Percentiles rank a stretch among this genome's conserved stretches.
Evolutionary conservation across 2,329 filamentous ascomycete species (phyloP).

Genomic region (Trichoderma harzianum): DNA sequence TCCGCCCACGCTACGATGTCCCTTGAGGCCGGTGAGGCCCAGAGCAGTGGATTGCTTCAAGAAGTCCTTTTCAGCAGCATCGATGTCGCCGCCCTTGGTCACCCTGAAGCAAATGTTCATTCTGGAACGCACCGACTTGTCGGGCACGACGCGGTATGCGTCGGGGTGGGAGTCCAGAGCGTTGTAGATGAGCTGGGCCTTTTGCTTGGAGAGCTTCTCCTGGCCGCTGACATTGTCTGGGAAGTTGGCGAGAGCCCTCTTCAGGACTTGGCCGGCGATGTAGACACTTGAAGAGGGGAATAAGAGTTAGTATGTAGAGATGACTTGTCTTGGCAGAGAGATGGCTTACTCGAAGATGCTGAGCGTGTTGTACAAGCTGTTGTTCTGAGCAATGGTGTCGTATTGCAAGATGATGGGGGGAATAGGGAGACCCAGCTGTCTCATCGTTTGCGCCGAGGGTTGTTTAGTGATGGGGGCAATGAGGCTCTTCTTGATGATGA

Average conservation of each 20-base stretch:
- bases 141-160: constrained; percentile 74
- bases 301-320: not conserved
- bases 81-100: constrained; percentile 54
- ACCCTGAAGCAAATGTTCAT: constrained; percentile 97
- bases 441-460: constrained; percentile 60
- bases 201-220: constrained; percentile 67
- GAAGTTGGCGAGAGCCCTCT: constrained; percentile 64
- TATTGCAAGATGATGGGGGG: constrained; percentile 80
- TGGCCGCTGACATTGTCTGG: constrained; percentile 72
- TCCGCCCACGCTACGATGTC: constrained; percentile 78
- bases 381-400: constrained; percentile 83
- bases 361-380: constrained; percentile 92
- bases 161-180: constrained; percentile 70
- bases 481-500: constrained; percentile 77
- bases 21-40: constrained; percentile 78
- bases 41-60: constrained; percentile 54
- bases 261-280: constrained; percentile 84
- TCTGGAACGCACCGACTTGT: constrained; percentile 70
- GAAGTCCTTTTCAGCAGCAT: constrained; percentile 75
- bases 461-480: constrained; percentile 65
- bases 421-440: constrained; percentile 71
- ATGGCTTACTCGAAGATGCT: constrained; percentile 75
- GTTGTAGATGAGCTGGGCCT: constrained; percentile 73
- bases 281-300: constrained; percentile 59
- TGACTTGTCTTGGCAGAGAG: not conserved